Base-by-base conservation (phyloP, 2,329 filamentous ascomycete genomes). In the Ophiocordyceps sinensis region DNA sequence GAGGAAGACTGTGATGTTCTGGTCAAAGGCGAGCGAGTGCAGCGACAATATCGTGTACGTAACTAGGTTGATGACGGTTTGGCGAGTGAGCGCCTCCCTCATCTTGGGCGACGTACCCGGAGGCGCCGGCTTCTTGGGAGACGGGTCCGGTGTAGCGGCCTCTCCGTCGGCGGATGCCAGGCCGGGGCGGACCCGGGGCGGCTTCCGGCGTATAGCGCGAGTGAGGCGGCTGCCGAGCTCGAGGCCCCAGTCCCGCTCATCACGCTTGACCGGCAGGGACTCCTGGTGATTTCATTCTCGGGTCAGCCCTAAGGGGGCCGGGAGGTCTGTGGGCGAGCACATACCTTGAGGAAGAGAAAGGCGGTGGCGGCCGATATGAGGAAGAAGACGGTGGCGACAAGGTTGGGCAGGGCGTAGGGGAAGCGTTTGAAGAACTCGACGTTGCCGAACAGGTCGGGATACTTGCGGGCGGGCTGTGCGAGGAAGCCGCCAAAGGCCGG, bases 401-500 rank as follows among this genome's bases (percentile, higher is more conserved):
- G 53, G 58, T 95, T 96, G 0, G 89, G 91, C 38, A 95, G 64
- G 3, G 76, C 71, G 56, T 91, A 98, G 0, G 89, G 89, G 53
- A 82, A 94, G 21, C 66, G 69, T 49, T 78, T 77, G 44, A 95
- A 74, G 46, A 93, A 79, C 42, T 65, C 63, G 35, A 68, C 76
- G 31, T 72, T 60, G 6, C 79, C 79, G 52, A 93, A 93, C 3
- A 86, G 43, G 3, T 62, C 61, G 0, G 87, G 86, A 53, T 82
- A 79, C 43, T 87, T 79, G 44, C 80, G 71, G 1, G 80, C 77
- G 0, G 89, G 89, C 44, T 85, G 80, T 9, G 87, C 85, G 45
- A 96, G 76, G 45, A 86, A 79, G 5, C 89, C 89, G 26, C 89
- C 89, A 53, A 96, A 82, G 4, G 78, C 80, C 1, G 89, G 89